Conservation (phyloP, 441 rosid species). For the Metrosideros polymorpha region DNA sequence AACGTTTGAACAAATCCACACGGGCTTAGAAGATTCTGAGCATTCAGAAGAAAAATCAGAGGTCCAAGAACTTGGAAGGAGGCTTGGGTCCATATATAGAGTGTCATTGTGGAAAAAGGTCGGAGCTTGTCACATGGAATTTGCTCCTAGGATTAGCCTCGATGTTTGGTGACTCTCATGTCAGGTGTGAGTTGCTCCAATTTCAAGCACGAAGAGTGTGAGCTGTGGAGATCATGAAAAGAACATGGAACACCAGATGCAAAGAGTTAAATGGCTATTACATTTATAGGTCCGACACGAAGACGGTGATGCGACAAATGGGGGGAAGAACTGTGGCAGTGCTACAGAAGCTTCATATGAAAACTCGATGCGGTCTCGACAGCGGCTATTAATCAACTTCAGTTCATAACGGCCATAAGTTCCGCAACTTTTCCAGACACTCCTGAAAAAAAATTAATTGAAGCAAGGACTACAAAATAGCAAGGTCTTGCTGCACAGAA, state of each 20-base stretch:
- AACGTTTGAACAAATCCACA: not conserved
- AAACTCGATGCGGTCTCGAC: not conserved
- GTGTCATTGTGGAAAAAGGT: not conserved
- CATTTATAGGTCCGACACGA: not conserved
- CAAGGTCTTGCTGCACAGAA: not conserved
- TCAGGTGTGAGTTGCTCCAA: not conserved
- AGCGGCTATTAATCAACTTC: not conserved
- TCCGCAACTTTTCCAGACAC: not conserved
- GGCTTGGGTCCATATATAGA: not conserved
- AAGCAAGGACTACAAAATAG: not conserved
- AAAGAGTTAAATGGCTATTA: not conserved
- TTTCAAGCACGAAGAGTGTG: not conserved
- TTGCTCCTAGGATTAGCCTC: not conserved
- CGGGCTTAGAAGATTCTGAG: not conserved
- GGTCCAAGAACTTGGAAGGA: not conserved
- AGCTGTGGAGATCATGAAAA: not conserved
- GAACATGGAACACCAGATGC: not conserved
- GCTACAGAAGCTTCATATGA: not conserved
- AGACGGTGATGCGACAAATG: not conserved
- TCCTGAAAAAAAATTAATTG: too few species aligned
- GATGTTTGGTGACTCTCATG: not conserved
- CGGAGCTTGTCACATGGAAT: not conserved
- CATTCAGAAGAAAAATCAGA: not conserved
- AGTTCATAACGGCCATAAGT: not conserved
- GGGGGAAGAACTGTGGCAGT: accelerated